Conservation (phyloP, 2,329 filamentous ascomycete genomes). For the Aspergillus luchuensis region DNA sequence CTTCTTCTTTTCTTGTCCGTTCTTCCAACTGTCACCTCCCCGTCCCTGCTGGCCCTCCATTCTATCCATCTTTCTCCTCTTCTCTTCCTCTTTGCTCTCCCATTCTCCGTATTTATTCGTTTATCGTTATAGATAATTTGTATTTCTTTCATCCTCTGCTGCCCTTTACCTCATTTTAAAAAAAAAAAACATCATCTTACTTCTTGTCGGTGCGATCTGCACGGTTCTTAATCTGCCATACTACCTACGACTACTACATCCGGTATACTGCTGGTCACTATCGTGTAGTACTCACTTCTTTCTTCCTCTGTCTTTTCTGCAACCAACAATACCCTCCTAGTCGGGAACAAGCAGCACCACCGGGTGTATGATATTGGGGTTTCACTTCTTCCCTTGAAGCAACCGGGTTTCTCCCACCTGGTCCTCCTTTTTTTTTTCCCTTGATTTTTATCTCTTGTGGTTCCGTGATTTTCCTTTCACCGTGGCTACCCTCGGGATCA, state of each 20-base stretch:
- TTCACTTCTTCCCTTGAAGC: conserved; percentile 7
- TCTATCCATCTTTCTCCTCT: not conserved
- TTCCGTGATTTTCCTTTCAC: conserved; percentile 27
- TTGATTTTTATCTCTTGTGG: conserved; percentile 6
- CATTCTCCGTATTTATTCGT: conserved; percentile 10
- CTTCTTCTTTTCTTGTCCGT: not conserved
- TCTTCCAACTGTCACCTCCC: not conserved
- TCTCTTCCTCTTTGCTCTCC: not conserved
- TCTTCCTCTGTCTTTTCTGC: not conserved
- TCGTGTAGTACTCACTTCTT: not conserved
- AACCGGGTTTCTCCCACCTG: not conserved
- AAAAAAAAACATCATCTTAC: not conserved
- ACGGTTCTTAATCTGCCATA: not conserved
- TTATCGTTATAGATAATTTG: not conserved
- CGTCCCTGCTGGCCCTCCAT: not conserved
- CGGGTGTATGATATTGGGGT: not conserved
- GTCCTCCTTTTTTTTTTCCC: not conserved
- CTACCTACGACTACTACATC: not conserved
- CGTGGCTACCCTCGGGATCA: conserved; percentile 46
- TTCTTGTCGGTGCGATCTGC: conserved; percentile 9
- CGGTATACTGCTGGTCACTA: conserved; percentile 2
- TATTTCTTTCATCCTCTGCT: not conserved
- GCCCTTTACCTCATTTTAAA: not conserved
- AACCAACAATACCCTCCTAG: not conserved
- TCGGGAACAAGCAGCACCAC: not conserved